Base-by-base conservation (phyloP, 441 rosid genomes). In the California macrophylla region DNA sequence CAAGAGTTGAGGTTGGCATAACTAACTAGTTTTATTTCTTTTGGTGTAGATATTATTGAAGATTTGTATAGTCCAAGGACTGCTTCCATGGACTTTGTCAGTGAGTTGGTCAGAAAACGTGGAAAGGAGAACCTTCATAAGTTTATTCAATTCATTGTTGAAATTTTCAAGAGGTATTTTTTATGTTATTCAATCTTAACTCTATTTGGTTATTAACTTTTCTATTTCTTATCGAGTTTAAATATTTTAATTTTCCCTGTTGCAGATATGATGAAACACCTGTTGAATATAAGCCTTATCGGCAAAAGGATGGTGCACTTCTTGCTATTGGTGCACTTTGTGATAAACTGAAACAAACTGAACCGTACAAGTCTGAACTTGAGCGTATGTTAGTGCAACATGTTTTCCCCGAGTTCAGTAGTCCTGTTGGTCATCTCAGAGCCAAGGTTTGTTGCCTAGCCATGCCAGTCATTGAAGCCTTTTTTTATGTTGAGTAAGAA, bases 371-470 rank as follows among this genome's bases (percentile, higher is more conserved):
- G 82, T 82, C 93, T 73, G 96, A 92, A 77, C 80, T 95, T 78
- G 99, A 95, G 82, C 85, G 77, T 64, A 92, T 95, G 98, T 80
- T 95, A 76, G 91, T 92, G 81, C 99, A 92, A 77, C 97, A 95
- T 80, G 99, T 92, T 72, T 92, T 92, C 77, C 98, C 98, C 63
- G 99, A 95, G 84, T 95, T 95, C 74, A 81, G 75, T 70, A 90
- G 98, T 69, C 98, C 91, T 42, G 89, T 82, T 78, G 99, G 99
- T 77, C 98, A 95, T 79, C 95, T 95, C 69, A 84, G 99, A 82
- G 98, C 98, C 47, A 92, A 92, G 99, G 99, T 94, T 40, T 71
- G 74, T 71, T 42, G 47, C 69, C 13, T 4, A 40, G 47, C 3
- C 12, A 40, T 40, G 2, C 1, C 0, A 34, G 8, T 34, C 8